phyloP scores from a whole-genome alignment of 1,284 basidiomycete genomes.

The Ceratobasidium sp. region DNA sequence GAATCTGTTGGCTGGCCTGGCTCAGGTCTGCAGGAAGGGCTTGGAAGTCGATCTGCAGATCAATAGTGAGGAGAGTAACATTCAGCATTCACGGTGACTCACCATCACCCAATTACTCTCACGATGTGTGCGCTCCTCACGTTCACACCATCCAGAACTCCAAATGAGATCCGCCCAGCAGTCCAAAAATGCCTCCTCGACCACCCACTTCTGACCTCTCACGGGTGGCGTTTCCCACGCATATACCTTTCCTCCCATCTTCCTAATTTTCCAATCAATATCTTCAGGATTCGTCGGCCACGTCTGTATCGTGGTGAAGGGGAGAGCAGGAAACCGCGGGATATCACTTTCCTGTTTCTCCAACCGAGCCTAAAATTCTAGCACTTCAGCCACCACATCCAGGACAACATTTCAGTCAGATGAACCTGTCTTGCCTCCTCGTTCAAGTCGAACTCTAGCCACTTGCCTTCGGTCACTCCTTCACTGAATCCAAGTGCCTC shows the following conservation, averaged over 20 bases:
- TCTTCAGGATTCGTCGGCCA: constrained; percentile 83
- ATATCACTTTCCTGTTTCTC: constrained; percentile 82
- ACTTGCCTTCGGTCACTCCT: constrained; percentile 65
- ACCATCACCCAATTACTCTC: constrained; percentile 94
- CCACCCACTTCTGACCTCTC: constrained; percentile 72
- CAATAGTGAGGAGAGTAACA: constrained; percentile 11
- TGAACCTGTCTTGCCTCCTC: constrained; percentile 85
- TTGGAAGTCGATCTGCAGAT: constrained; percentile 82
- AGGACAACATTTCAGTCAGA: constrained; percentile 50
- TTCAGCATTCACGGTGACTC: constrained; percentile 55
- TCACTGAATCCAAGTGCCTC: constrained; percentile 82
- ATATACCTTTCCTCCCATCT: constrained; percentile 79
- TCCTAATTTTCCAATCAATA: constrained; percentile 81
- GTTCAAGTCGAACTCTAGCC: constrained; percentile 87
- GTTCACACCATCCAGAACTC: constrained; percentile 83
- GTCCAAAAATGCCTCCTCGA: constrained; percentile 89
- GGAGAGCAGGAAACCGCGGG: constrained; percentile 82
- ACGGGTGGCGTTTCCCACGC: constrained; percentile 88
- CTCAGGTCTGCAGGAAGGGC: constrained; percentile 64
- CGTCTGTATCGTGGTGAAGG: constrained; percentile 72
- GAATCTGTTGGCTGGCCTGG: constrained; percentile 48
- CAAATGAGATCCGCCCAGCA: constrained; percentile 89
- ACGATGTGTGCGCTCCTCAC: constrained; percentile 78
- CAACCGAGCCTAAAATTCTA: constrained; percentile 67
- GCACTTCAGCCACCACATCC: constrained; percentile 1